Percentiles rank a stretch among this genome's conserved stretches.
These are phyloP conservation scores for Polytolypa hystricis DNA, from an alignment of 2,329 filamentous ascomycete genomes.

Conservation along the genomic window DNA sequence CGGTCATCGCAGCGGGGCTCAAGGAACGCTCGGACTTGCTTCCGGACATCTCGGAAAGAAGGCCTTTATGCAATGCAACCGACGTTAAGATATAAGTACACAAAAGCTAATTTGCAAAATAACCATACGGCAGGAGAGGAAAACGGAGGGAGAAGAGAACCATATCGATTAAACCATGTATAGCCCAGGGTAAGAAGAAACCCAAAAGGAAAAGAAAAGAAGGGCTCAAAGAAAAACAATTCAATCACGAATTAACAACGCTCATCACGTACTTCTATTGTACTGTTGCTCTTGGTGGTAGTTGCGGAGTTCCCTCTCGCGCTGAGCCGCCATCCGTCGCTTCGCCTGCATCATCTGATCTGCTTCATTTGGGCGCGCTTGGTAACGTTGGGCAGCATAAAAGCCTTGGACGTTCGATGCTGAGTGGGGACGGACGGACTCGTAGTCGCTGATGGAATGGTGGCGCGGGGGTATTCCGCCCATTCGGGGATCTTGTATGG, in stretches of 20 bases:
- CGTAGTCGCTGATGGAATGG: constrained; percentile 77
- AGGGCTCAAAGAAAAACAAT: constrained; percentile 11
- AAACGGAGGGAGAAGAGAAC: constrained; percentile 21
- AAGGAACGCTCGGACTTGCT: constrained; percentile 78
- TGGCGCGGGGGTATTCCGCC: constrained; percentile 50
- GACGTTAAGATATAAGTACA: constrained; percentile 33
- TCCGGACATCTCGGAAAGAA: constrained; percentile 56
- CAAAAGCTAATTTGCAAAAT: constrained; percentile 17
- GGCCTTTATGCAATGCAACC: constrained; percentile 39
- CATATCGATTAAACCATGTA: constrained; percentile 7
- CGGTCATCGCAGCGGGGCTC: constrained; percentile 78
- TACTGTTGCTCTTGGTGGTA: constrained; percentile 99
- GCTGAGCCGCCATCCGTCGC: constrained; percentile 96
- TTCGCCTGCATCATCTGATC: constrained; percentile 99
- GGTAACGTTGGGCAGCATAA: constrained; percentile 87
- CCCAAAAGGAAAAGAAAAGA: constrained; percentile 18
- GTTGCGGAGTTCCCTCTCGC: constrained; percentile 97
- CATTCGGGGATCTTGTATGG: constrained; percentile 55
- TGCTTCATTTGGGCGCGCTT: constrained; percentile 77
- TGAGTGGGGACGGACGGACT: constrained; percentile 61
- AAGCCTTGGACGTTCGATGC: constrained; percentile 80
- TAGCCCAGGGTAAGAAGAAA: constrained; percentile 5
- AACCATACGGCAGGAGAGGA: not conserved
- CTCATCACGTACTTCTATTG: constrained; percentile 72
- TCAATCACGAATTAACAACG: constrained; percentile 23